Base-by-base conservation (phyloP, 164 flowering plant species). In the Aristolochia californica region DNA sequence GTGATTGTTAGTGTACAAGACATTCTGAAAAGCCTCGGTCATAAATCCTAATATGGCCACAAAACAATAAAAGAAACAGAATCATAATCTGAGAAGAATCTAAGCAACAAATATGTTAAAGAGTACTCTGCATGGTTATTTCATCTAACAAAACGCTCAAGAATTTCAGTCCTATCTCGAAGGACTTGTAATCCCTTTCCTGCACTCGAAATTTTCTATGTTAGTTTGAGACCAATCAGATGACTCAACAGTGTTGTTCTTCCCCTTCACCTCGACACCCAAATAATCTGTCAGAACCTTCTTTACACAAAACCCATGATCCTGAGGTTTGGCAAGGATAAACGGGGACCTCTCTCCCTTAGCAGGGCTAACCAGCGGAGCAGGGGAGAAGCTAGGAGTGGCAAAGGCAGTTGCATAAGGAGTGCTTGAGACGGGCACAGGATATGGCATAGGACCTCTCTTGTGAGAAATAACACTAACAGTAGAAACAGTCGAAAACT, bases 251-350 rank as follows among this genome's bases (percentile, higher is more conserved):
- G 66, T 25, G 62, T 68, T 72, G 21, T 69, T 76, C 69, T 71
- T 86, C 27, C 62, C 48, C 55, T 77, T 85, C 14, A 68, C 45
- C 2, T 87, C 95, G 38, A 58, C 82, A 21, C 78, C 85, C 48
- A 89, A 83, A 73, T 89, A 89, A 66, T 78, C 82, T 17, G 87
- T 73, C 74, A 89, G 66, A 5, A 65, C 98, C 69, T 83, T 80
- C 64, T 70, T 89, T 20, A 85, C 91, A 18, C 91, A 87, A 24
- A 79, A 70, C 21, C 90, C 95, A n/a, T 84, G 91, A 13, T 78
- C 71, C 0, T 53, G 67, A 60, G 73, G 66, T 65, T 79, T 80
- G 74, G 53, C 78, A 68, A 64, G 68, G 63, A 75, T 66, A 55
- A 84, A 79, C 11, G 87, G 87, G 45, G 86, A 79, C 58, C 83